A percentile compares a stretch with the other conserved stretches of the same genome.
Evolutionary conservation across 495 filamentous ascomycete genomes (phyloP).

Genomic region (Talaromyces thailandensis): DNA sequence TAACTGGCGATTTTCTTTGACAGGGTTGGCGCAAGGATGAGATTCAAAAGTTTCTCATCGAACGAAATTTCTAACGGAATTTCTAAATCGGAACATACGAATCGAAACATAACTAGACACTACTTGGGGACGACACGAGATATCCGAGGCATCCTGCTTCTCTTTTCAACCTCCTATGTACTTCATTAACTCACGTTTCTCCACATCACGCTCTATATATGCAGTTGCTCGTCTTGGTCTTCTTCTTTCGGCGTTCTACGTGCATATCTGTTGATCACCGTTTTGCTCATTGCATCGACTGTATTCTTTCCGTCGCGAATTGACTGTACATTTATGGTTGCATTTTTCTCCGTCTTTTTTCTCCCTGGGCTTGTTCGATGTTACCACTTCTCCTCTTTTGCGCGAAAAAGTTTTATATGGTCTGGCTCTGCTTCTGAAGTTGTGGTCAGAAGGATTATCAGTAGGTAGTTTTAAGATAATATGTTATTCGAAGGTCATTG

Average conservation of each 20-base stretch:
- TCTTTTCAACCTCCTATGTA: constrained; percentile 8
- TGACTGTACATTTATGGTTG: constrained; percentile 8
- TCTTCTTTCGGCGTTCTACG: constrained; percentile 3
- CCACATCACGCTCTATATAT: constrained; percentile 9
- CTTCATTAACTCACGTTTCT: constrained; percentile 5
- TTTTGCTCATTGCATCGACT: neutral
- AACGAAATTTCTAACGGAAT: constrained; percentile 35
- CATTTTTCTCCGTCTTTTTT: neutral
- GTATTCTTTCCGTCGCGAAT: neutral
- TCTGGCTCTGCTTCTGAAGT: neutral
- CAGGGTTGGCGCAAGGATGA: constrained; percentile 45
- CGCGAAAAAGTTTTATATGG: neutral
- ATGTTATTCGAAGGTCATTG: neutral
- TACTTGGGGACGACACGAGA: neutral
- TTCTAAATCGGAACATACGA: neutral
- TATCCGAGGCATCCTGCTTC: neutral
- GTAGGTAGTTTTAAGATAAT: neutral
- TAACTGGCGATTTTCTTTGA: neutral
- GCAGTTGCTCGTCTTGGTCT: constrained; percentile 7
- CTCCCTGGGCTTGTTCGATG: constrained; percentile 1
- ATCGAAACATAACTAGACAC: neutral
- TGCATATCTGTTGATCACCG: constrained; percentile 1
- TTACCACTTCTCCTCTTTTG: neutral
- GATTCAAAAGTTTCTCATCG: constrained; percentile 36
- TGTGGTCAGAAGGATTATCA: neutral